Percentiles rank a stretch among this genome's conserved stretches.
Evolutionary conservation across 768 basidiomycete species (phyloP).

Genomic region (Calvatia gigantea): DNA sequence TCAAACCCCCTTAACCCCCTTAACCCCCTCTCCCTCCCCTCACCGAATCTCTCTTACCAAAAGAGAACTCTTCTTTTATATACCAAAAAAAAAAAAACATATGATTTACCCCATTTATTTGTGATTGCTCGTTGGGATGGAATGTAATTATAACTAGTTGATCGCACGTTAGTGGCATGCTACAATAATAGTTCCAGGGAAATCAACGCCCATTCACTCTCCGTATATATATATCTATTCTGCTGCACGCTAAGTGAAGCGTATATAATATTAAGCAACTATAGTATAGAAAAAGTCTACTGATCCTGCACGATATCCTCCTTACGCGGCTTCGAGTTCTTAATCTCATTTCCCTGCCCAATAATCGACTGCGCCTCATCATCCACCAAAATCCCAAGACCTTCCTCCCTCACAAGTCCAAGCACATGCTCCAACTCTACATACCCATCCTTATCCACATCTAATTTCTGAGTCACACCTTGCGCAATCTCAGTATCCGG

Average conservation of each 20-base stretch:
- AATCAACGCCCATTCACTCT: not conserved
- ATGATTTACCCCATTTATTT: not conserved
- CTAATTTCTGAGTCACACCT: constrained; percentile 87
- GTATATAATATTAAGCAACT: not conserved
- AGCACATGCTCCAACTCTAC: constrained; percentile 95
- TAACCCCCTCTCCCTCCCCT: too few species aligned
- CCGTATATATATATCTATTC: not conserved
- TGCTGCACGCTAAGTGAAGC: not conserved
- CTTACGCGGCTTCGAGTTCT: constrained; percentile 80
- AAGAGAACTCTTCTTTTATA: not conserved
- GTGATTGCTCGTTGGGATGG: constrained; percentile 1
- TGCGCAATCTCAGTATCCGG: constrained; percentile 88
- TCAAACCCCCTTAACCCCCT: too few species aligned
- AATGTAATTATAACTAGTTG: constrained; percentile 5
- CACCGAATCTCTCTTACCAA: too few species aligned
- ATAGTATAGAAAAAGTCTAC: constrained; percentile 15
- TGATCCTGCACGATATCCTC: constrained; percentile 91
- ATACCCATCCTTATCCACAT: constrained; percentile 94
- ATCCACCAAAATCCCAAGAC: constrained; percentile 80
- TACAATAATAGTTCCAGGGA: not conserved
- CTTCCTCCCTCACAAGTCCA: constrained; percentile 84
- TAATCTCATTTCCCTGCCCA: constrained; percentile 80
- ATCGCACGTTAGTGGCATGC: not conserved
- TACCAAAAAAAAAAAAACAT: not conserved
- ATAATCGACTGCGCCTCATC: constrained; percentile 82